A percentile compares a stretch with the other conserved stretches of the same genome.
Evolutionary conservation across 768 basidiomycete species (phyloP).

Genomic region (Trichaptum fuscoviolaceum): DNA sequence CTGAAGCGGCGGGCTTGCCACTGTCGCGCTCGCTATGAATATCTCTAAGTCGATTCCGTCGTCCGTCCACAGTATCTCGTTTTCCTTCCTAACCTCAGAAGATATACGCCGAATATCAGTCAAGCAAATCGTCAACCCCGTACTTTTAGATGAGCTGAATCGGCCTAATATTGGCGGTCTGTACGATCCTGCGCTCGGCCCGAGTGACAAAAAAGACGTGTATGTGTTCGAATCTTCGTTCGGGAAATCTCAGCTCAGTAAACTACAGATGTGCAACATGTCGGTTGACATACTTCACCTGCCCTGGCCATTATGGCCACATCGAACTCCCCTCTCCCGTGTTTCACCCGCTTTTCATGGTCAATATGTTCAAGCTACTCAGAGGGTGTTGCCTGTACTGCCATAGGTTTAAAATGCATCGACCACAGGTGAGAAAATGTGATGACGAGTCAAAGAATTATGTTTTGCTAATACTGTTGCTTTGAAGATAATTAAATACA

Average conservation of each 20-base stretch:
- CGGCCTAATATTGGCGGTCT: conserved; percentile 87
- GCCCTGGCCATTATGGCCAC: conserved; percentile 98
- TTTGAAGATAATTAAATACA: conserved; percentile 69
- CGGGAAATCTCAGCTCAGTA: conserved; percentile 11
- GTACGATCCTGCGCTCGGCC: conserved; percentile 94
- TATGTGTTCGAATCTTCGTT: conserved; percentile 33
- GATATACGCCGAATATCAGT: conserved; percentile 95
- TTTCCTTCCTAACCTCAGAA: conserved; percentile 84
- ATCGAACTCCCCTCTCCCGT: conserved; percentile 94
- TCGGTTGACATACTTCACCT: conserved; percentile 85
- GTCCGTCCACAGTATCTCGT: conserved; percentile 77
- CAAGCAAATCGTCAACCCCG: conserved; percentile 91
- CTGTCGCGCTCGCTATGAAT: conserved; percentile 54
- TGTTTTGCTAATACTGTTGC: conserved; percentile 13
- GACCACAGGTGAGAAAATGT: conserved; percentile 51
- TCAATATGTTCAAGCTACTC: conserved; percentile 80
- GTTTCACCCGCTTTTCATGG: conserved; percentile 95
- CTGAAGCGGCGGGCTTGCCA: background rate
- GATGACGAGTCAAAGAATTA: background rate
- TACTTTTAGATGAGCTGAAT: conserved; percentile 90
- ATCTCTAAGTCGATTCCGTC: conserved; percentile 87
- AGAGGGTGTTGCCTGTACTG: conserved; percentile 91
- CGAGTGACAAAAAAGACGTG: conserved; percentile 86
- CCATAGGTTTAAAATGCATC: conserved; percentile 80
- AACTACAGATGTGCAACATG: conserved; percentile 83